Conservation (phyloP, 2,329 filamentous ascomycete genomes). For the Sphaerulina musiva region DNA sequence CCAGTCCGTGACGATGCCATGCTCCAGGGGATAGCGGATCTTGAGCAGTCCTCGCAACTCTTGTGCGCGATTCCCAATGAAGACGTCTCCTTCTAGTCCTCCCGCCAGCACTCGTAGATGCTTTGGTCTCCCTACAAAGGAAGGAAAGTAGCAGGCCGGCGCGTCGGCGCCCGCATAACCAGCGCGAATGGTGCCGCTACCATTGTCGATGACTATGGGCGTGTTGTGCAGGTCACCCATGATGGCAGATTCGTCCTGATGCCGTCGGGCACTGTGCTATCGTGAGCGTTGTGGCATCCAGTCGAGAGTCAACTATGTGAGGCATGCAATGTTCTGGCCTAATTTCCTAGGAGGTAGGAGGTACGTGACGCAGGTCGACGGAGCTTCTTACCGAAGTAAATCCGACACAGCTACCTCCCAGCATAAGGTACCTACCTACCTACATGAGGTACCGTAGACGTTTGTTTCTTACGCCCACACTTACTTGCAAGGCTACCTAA, state of each 20-base stretch:
- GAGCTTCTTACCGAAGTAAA: too few species aligned
- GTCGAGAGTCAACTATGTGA: not conserved
- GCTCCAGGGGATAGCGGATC: constrained; percentile 91
- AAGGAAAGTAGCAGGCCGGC: constrained; percentile 95
- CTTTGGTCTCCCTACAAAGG: constrained; percentile 93
- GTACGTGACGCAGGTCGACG: too few species aligned
- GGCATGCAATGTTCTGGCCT: too few species aligned
- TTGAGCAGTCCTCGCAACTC: constrained; percentile 89
- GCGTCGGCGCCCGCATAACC: constrained; percentile 94
- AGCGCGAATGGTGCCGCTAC: constrained; percentile 92
- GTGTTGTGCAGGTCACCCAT: constrained; percentile 87
- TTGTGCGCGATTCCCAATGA: constrained; percentile 87
- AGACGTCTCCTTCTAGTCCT: constrained; percentile 90
- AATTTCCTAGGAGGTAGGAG: too few species aligned
- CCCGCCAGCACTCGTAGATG: constrained; percentile 93
- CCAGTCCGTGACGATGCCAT: constrained; percentile 98
- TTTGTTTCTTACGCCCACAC: too few species aligned
- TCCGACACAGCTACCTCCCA: too few species aligned
- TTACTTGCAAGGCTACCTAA: too few species aligned
- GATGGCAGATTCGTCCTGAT: constrained; percentile 12
- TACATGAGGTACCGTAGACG: too few species aligned
- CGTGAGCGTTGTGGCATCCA: constrained; percentile 18
- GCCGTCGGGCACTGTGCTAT: constrained; percentile 20
- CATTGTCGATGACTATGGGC: constrained; percentile 97
- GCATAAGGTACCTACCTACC: too few species aligned